Evolutionary conservation across 352 stramenopile genomes (phyloP).

Genomic region (Pseudoperonospora humuli): DNA sequence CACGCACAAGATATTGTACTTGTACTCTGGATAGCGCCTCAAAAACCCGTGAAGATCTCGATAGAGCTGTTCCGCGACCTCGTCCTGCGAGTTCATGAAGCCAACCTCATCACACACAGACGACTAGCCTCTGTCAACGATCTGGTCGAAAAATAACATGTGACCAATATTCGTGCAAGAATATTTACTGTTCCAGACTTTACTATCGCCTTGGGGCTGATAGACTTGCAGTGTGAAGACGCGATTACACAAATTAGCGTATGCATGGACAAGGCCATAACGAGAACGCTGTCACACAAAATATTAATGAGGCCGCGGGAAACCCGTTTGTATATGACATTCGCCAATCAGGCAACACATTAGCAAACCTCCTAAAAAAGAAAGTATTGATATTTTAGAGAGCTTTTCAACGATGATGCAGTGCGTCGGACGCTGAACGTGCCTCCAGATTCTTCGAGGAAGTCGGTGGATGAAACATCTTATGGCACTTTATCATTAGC

Average conservation of each 20-base stretch:
- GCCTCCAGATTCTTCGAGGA: slow-evolving; percentile 46
- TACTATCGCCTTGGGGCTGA: slow-evolving; percentile 66
- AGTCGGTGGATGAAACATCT: slow-evolving; percentile 48
- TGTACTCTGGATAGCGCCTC: slow-evolving; percentile 77
- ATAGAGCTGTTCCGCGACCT: slow-evolving; percentile 86
- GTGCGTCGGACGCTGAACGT: slow-evolving; percentile 86
- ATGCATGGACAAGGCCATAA: slow-evolving; percentile 62
- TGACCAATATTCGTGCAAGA: slow-evolving; percentile 73
- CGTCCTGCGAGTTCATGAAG: slow-evolving; percentile 60
- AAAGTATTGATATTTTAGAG: slow-evolving; percentile 37
- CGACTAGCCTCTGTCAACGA: slow-evolving; percentile 71
- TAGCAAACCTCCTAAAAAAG: slow-evolving; percentile 45
- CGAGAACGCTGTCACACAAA: slow-evolving; percentile 56
- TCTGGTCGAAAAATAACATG: slow-evolving; percentile 83
- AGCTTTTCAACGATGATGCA: slow-evolving; percentile 78
- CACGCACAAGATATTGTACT: slow-evolving; percentile 46
- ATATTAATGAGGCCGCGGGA: slow-evolving; percentile 67
- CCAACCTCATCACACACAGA: slow-evolving; percentile 59
- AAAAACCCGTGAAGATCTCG: slow-evolving; percentile 89
- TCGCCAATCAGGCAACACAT: slow-evolving; percentile 48
- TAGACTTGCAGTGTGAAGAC: slow-evolving; percentile 74
- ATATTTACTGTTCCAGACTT: slow-evolving; percentile 68
- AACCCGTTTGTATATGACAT: slow-evolving; percentile 85
- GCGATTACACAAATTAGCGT: slow-evolving; percentile 65
- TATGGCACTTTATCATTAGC: slow-evolving; percentile 47